phyloP scores from a whole-genome alignment of 2,329 filamentous ascomycete genomes.

The Acarospora socialis region DNA sequence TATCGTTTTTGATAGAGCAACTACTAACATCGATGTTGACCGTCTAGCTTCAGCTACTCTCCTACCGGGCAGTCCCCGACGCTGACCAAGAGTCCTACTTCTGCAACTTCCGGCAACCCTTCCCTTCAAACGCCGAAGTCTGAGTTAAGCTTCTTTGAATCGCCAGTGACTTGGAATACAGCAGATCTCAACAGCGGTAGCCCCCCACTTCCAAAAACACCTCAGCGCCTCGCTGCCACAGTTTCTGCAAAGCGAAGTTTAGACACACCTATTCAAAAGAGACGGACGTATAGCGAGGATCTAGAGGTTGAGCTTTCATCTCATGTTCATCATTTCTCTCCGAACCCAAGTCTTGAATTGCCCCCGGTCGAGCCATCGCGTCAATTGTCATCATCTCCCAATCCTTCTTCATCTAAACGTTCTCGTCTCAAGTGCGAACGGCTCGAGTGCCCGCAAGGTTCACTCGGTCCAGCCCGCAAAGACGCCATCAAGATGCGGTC shows the following conservation, averaged over 20 bases:
- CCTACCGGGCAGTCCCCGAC: conserved; percentile 33
- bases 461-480: conserved; percentile 4
- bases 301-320: conserved; percentile 18
- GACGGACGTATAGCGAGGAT: conserved; percentile 13
- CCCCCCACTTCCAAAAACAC: conserved; percentile 30
- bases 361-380: conserved; percentile 28
- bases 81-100: conserved; percentile 30
- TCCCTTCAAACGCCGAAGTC: conserved; percentile 32
- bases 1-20: neutral
- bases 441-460: neutral
- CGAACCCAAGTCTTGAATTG: conserved; percentile 22
- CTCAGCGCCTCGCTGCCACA: conserved; percentile 25
- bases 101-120: conserved; percentile 24
- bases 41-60: conserved; percentile 31
- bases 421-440: too few species aligned
- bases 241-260: conserved; percentile 20
- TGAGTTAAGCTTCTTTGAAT: conserved; percentile 33
- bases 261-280: conserved; percentile 11
- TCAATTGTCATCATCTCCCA: conserved; percentile 28
- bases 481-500: conserved; percentile 22
- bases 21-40: neutral
- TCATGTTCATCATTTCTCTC: conserved; percentile 29
- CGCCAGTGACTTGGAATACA: conserved; percentile 32
- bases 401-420: conserved; percentile 15
- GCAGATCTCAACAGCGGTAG: conserved; percentile 33